These are phyloP conservation scores for Schoenoplectus tabernaemontani DNA, from an alignment of 202 grass and related monocot genomes.

Conservation along the genomic window DNA sequence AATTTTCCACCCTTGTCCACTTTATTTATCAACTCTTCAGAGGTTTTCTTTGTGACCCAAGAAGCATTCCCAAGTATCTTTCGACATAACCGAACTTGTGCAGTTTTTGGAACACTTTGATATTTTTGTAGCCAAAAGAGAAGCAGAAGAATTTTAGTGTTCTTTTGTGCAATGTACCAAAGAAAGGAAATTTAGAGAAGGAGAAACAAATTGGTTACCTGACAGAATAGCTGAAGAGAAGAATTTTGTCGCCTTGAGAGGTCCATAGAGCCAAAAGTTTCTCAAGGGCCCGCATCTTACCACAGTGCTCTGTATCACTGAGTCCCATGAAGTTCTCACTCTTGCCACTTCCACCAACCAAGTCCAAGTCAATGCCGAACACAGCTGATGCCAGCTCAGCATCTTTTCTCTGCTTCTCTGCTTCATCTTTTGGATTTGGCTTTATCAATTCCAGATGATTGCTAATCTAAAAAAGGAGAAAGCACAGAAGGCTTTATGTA, in stretches of 20 bases:
- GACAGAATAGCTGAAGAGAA: conserved; percentile 98
- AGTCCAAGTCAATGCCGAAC: conserved; percentile 65
- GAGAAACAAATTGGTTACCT: conserved; percentile 38
- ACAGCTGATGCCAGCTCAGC: conserved; percentile 81
- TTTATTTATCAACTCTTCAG: too few relatives aligned
- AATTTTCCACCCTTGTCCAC: too few relatives aligned
- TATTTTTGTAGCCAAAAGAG: neutral
- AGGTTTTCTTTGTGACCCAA: too few relatives aligned
- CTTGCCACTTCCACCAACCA: conserved; percentile 67
- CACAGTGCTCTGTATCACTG: conserved; percentile 86
- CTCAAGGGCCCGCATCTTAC: conserved; percentile 87
- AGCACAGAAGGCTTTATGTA: neutral
- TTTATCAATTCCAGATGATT: conserved; percentile 99
- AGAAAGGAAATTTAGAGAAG: neutral
- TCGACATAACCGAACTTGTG: too few relatives aligned
- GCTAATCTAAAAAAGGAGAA: conserved; percentile 56
- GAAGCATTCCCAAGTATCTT: too few relatives aligned
- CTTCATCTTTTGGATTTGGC: conserved; percentile 78
- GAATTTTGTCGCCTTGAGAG: conserved; percentile 77
- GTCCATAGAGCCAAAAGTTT: conserved; percentile 68
- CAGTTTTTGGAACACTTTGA: too few relatives aligned
- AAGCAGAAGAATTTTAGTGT: neutral
- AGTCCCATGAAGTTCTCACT: conserved; percentile 92
- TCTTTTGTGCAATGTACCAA: neutral
- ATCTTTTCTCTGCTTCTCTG: conserved; percentile 95